These are phyloP conservation scores for Centella asiatica DNA, from an alignment of 129 eudicot genomes.

Conservation along the genomic window DNA sequence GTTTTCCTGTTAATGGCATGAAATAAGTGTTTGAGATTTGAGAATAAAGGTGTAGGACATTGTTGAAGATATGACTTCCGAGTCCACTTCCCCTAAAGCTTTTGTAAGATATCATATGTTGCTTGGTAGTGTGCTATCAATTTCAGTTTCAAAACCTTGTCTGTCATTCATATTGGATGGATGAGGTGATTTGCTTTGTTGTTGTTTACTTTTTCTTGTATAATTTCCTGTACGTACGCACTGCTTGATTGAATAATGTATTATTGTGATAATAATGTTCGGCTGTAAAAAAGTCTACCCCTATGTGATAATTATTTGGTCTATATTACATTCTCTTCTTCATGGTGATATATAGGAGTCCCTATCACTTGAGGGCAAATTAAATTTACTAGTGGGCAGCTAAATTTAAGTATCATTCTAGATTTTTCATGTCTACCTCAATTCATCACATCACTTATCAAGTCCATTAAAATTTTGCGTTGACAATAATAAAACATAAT, in stretches of 20 bases:
- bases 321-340: too few species aligned
- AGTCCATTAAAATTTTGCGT: too few species aligned
- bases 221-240: neutral
- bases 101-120: neutral
- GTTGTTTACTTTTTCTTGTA: neutral
- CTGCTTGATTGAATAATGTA: neutral
- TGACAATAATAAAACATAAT: too few species aligned
- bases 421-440: too few species aligned
- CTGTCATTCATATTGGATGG: neutral
- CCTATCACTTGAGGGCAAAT: too few species aligned
- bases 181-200: neutral
- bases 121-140: neutral
- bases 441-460: too few species aligned
- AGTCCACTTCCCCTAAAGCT: neutral
- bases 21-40: neutral
- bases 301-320: too few species aligned
- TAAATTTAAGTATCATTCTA: too few species aligned
- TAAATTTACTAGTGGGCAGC: too few species aligned
- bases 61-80: neutral
- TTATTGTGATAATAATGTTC: too few species aligned
- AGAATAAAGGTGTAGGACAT: constrained; percentile 10
- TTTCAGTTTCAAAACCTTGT: neutral
- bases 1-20: neutral
- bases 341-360: too few species aligned
- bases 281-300: too few species aligned